Evolutionary conservation across 768 basidiomycete species (phyloP), one percentile per base, ranked within the genome.

Genomic region (Ramaria sp.): DNA sequence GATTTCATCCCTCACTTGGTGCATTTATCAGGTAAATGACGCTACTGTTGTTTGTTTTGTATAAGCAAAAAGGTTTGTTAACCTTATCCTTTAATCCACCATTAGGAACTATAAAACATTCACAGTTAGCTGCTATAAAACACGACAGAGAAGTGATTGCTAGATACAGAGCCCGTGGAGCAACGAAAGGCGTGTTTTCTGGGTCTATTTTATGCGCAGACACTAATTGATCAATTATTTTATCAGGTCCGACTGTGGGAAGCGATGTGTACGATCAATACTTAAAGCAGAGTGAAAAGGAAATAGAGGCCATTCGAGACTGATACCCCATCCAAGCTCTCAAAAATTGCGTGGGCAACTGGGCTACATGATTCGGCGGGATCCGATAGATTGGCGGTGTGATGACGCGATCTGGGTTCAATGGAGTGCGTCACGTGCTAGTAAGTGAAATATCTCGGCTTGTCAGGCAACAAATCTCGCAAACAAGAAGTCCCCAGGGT

Each of bases 41-140:
- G 8, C 13, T 34, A 34, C 16, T 37, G 18, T 22, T n/a, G 7
- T 25, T 5, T 52, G 39, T n/a, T 45, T 8, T 28, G 18, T 50
- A n/a, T 22, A 27, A 24, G 18, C 5, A 13, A 15, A 16, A 7
- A 0, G 16, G 30, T 13, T 20, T 39, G 9, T 22, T 54, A 30
- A 3, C 27, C 9, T 12, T 47, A 9, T 37, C 10, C 5, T 47
- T 48, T 47, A 52, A n/a, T 32, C 30, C 24, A 53, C 16, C 28
- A 28, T 7, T 32, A 92, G 91, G 92, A 0, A 94, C 90, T 0
- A 86, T 94, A 55, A 90, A 85, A 66, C 89, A 94, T 47, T 79
- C 79, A 0, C 90, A 93, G 61, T 66, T 86, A 0, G 83, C 85
- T 5, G 85, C 87, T 1, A 83, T 90, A 38, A 69, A 76, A 30